Evolutionary conservation across 176 grass and related monocot genomes (phyloP), one percentile per base, ranked within the genome.

Genomic region (Tuctoria greenei): DNA sequence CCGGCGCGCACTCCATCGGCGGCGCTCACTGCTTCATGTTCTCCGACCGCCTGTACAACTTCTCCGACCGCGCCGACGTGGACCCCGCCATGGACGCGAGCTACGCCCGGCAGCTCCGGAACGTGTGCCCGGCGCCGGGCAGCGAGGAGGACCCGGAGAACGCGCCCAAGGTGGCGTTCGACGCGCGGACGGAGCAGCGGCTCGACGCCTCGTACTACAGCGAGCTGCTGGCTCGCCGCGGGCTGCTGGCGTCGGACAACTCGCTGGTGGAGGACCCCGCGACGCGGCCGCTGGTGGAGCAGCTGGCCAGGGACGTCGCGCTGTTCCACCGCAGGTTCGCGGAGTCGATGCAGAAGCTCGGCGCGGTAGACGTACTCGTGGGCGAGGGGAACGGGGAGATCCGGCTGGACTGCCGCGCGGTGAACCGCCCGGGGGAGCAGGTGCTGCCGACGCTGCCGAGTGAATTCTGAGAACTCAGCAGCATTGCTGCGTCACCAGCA

Each of bases 41-140:
- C 75, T 51, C 64, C 6, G 27, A 73, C 26, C 83, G 90, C 4
- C 75, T 92, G 16, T 88, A 92, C 79, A 89, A 89, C 74, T 92
- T 88, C 90, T 86, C 90, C 58, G 86, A 41, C 59, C 13, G 62
- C 45, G 27, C 42, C 4, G 89, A 88, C 72, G 27, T 85, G 20
- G 90, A 92, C 67, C 90, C 90, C 0, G 57, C 84, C 3, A 17
- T 92, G 15, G 83, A 92, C 55, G 60, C n/a, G 35, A 2, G 36
- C 18, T 92, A 89, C 71, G n/a, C 86, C 14, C 14, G 41, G 8
- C 28, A 70, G 54, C 58, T 92, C 50, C 81, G 75, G 62, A 27
- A 1, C 4, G 63, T 66, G 10, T 66, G 63, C 63, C 37, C 63
- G 63, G 2, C 62, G 36, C 62, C 62, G 8, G 37, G 36, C 9